Conservation (phyloP, 352 stramenopile species). For the Pythium utonaiense region DNA sequence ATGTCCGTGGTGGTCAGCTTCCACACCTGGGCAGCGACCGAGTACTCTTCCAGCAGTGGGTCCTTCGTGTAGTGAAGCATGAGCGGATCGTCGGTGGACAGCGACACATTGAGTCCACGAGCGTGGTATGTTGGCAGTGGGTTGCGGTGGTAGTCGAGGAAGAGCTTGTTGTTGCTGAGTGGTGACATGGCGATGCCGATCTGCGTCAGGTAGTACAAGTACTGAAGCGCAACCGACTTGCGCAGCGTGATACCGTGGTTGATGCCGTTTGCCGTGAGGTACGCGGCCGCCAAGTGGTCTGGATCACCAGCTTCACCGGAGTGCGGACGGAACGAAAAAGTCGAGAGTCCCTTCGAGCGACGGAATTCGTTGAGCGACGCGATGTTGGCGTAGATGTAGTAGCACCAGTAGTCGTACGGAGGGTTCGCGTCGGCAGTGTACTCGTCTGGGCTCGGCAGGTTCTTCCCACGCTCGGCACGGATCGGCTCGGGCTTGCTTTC, state of each 20-base stretch:
- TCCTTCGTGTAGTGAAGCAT: constrained; percentile 99
- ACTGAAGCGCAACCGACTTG: constrained; percentile 96
- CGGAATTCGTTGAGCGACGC: constrained; percentile 94
- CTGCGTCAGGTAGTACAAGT: constrained; percentile 98
- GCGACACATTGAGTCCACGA: constrained; percentile 96
- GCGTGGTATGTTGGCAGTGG: constrained; percentile 95
- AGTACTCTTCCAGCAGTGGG: constrained; percentile 96
- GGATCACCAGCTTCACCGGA: constrained; percentile 97
- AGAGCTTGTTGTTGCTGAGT: constrained; percentile 95
- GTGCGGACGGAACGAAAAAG: constrained; percentile 97
- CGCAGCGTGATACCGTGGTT: constrained; percentile 99
- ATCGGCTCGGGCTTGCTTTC: constrained; percentile 93
- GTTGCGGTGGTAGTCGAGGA: constrained; percentile 94
- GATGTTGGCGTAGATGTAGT: constrained; percentile 98
- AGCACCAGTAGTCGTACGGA: constrained; percentile 95
- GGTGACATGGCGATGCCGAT: constrained; percentile 94
- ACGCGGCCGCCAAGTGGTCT: constrained; percentile 93
- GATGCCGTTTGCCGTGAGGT: constrained; percentile 91
- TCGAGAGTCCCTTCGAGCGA: constrained; percentile 81
- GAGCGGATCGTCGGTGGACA: constrained; percentile 98
- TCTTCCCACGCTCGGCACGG: constrained; percentile 74
- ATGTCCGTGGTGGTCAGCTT: constrained; percentile 96
- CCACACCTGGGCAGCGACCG: constrained; percentile 91
- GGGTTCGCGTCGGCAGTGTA: constrained; percentile 91
- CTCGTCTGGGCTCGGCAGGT: constrained; percentile 68